phyloP scores from a whole-genome alignment of 169 alveolate species.

The Babesia divergens region DNA sequence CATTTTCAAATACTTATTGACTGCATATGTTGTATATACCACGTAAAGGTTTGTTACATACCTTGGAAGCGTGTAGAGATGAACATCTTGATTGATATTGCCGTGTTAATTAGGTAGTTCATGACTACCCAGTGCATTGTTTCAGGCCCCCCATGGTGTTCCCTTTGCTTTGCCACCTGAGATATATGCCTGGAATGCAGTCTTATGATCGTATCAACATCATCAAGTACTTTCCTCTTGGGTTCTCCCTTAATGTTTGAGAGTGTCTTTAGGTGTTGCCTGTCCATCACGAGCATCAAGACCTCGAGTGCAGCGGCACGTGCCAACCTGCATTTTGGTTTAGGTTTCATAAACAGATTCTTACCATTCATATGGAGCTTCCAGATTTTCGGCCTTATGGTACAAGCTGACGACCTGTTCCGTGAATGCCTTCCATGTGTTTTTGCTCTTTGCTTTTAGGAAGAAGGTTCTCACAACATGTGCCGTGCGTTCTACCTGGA shows the following conservation, averaged over 20 bases:
- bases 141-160: not conserved
- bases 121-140: slow-evolving; percentile 11
- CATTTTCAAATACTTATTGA: not conserved
- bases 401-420: not conserved
- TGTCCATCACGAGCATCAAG: slow-evolving; percentile 7
- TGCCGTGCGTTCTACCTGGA: slow-evolving; percentile 4
- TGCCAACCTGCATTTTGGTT: not conserved
- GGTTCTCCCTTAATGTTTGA: slow-evolving; percentile 3
- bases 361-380: slow-evolving; percentile 4
- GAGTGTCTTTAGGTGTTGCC: slow-evolving; percentile 4
- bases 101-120: slow-evolving; percentile 18
- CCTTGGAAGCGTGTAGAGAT: slow-evolving; percentile 14
- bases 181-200: not conserved
- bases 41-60: not conserved
- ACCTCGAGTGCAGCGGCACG: slow-evolving; percentile 14
- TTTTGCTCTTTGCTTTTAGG: not conserved
- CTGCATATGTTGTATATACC: not conserved
- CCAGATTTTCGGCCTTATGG: not conserved
- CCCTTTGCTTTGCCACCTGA: not conserved
- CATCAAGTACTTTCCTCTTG: not conserved
- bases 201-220: not conserved
- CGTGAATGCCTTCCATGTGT: slow-evolving; percentile 3
- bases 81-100: slow-evolving; percentile 16
- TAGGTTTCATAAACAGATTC: not conserved
- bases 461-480: not conserved